These are phyloP conservation scores for Lodderomyces orthopsilosis DNA, from an alignment of 1,139 yeast genomes.

Conservation along the genomic window DNA sequence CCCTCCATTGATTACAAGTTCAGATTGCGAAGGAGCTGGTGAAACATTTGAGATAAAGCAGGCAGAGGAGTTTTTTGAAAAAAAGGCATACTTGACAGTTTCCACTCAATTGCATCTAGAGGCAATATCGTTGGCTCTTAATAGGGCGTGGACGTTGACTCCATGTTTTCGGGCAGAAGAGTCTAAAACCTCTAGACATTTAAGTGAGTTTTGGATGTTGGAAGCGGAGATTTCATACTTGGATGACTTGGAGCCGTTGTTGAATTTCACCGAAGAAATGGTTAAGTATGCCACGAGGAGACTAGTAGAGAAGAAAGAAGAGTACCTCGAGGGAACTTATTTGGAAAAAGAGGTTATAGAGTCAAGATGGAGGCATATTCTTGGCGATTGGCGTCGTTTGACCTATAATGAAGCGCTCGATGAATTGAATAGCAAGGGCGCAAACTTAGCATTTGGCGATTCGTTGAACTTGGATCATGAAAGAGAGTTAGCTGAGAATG, in stretches of 20 bases:
- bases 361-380: slow-evolving; percentile 33
- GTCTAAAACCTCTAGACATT: slow-evolving; percentile 86
- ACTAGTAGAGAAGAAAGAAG: slow-evolving; percentile 23
- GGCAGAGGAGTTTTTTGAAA: slow-evolving; percentile 54
- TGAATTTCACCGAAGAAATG: slow-evolving; percentile 68
- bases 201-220: slow-evolving; percentile 96
- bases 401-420: slow-evolving; percentile 75
- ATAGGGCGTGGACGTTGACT: slow-evolving; percentile 82
- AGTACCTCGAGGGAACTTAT: slow-evolving; percentile 43
- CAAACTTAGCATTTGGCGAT: slow-evolving; percentile 56
- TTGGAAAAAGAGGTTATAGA: slow-evolving; percentile 28
- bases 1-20: slow-evolving; percentile 83
- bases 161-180: slow-evolving; percentile 96
- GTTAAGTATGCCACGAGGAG: slow-evolving; percentile 50
- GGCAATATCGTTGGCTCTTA: slow-evolving; percentile 68
- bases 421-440: slow-evolving; percentile 26
- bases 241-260: slow-evolving; percentile 55
- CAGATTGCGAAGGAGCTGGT: slow-evolving; percentile 98
- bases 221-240: slow-evolving; percentile 86
- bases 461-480: slow-evolving; percentile 84
- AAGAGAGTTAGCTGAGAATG: slow-evolving; percentile 76
- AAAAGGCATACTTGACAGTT: slow-evolving; percentile 72
- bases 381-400: slow-evolving; percentile 62
- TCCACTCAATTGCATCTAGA: slow-evolving; percentile 92
- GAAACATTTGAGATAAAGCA: slow-evolving; percentile 65